phyloP scores from a whole-genome alignment of 2,329 filamentous ascomycete genomes.

The Talaromyces sp. region DNA sequence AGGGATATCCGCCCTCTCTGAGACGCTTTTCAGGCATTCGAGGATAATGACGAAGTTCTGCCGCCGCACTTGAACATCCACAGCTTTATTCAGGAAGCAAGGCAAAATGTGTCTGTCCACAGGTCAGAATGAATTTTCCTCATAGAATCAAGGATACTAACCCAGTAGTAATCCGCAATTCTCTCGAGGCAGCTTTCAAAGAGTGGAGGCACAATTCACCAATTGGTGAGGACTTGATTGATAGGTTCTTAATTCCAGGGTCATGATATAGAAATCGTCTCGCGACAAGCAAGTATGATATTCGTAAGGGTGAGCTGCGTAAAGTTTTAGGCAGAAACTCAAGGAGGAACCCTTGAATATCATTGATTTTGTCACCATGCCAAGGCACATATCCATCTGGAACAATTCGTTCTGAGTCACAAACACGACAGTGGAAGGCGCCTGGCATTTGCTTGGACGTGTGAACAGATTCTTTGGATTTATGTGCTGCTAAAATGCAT shows the following conservation, averaged over 20 bases:
- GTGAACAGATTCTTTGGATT: conserved; percentile 34
- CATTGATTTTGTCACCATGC: conserved; percentile 26
- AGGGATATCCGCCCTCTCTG: conserved; percentile 63
- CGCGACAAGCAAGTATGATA: conserved; percentile 69
- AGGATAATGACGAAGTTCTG: conserved; percentile 69
- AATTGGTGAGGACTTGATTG: conserved; percentile 63
- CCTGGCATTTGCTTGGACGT: conserved; percentile 21
- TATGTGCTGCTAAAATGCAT: conserved; percentile 53
- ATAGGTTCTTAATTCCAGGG: conserved; percentile 56
- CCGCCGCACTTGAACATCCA: conserved; percentile 48
- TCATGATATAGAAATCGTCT: conserved; percentile 68
- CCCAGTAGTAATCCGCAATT: conserved; percentile 78
- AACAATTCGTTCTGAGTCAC: conserved; percentile 32
- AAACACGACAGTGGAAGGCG: conserved; percentile 34
- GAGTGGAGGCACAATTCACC: conserved; percentile 81
- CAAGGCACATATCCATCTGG: conserved; percentile 19
- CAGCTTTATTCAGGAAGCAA: conserved; percentile 58
- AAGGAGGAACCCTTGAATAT: conserved; percentile 44
- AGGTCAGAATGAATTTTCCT: conserved; percentile 16
- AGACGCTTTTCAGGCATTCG: conserved; percentile 67
- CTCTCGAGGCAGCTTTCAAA: conserved; percentile 77
- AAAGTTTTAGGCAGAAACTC: conserved; percentile 40
- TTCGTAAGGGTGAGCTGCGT: conserved; percentile 57
- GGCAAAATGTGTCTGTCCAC: conserved; percentile 58
- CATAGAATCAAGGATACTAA: conserved; percentile 27